Evolutionary conservation across 2,329 filamentous ascomycete genomes (phyloP).

Genomic region (Domatiomyces catenatus): DNA sequence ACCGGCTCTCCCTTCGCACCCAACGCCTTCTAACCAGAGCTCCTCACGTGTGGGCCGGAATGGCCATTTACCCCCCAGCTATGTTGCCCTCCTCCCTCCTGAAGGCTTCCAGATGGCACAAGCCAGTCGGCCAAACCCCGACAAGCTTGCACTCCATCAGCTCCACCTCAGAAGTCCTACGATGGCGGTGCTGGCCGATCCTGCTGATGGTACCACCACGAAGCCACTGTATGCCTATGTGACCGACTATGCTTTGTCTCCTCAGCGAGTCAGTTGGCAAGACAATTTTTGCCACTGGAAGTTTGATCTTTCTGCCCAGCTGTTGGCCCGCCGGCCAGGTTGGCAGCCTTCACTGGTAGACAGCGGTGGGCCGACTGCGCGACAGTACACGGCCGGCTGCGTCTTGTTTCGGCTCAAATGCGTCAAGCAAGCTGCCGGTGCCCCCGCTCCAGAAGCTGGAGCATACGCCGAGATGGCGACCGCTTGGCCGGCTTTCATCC

Average conservation of each 20-base stretch:
- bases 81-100: neutral
- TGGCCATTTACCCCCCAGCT: neutral
- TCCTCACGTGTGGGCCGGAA: neutral
- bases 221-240: conserved; percentile 24
- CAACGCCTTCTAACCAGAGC: neutral
- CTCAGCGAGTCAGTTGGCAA: conserved; percentile 19
- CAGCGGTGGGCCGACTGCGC: neutral
- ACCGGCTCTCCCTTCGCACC: too few species aligned
- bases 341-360: conserved; percentile 7
- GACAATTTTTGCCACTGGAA: conserved; percentile 20
- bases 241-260: conserved; percentile 20
- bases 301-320: conserved; percentile 22
- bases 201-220: conserved; percentile 14
- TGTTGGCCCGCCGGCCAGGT: conserved; percentile 10
- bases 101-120: neutral
- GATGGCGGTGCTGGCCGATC: conserved; percentile 21
- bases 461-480: conserved; percentile 38
- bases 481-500: conserved; percentile 56
- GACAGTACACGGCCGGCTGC: conserved; percentile 35
- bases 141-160: conserved; percentile 41
- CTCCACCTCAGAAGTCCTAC: conserved; percentile 40
- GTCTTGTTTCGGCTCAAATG: conserved; percentile 55
- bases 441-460: neutral
- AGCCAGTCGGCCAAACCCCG: conserved; percentile 26
- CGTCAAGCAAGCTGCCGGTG: conserved; percentile 23